Conservation (phyloP, 768 basidiomycete genomes). For the Leccinum variicolor region DNA sequence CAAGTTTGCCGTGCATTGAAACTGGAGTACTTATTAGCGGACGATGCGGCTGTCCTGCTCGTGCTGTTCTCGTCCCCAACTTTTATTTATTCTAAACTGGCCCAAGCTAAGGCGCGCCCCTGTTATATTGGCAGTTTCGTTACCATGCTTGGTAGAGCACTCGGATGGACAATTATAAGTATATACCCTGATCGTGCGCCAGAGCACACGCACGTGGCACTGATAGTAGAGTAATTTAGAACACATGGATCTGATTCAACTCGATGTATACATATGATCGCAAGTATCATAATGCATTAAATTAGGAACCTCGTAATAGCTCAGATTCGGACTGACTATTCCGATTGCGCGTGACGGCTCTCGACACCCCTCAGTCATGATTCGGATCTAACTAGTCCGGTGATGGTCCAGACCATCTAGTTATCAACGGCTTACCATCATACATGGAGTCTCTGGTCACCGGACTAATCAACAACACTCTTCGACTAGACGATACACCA, state of each 20-base stretch:
- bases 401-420: too few species aligned
- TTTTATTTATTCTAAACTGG: not conserved
- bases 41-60: not conserved
- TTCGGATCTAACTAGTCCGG: too few species aligned
- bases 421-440: too few species aligned
- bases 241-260: not conserved
- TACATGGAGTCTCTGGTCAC: too few species aligned
- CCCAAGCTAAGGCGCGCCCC: not conserved
- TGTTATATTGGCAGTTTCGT: not conserved
- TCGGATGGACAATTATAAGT: not conserved
- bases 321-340: too few species aligned
- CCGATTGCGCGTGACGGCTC: too few species aligned
- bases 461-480: too few species aligned
- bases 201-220: not conserved
- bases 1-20: conserved; percentile 35
- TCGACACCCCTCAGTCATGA: too few species aligned
- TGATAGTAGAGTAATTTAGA: not conserved
- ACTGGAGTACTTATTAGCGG: not conserved
- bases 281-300: not conserved
- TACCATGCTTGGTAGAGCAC: not conserved
- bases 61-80: not conserved
- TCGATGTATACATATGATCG: not conserved
- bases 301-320: too few species aligned
- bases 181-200: not conserved
- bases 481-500: too few species aligned